Conservation (phyloP, 768 basidiomycete species). For the Scleroderma bovista region DNA sequence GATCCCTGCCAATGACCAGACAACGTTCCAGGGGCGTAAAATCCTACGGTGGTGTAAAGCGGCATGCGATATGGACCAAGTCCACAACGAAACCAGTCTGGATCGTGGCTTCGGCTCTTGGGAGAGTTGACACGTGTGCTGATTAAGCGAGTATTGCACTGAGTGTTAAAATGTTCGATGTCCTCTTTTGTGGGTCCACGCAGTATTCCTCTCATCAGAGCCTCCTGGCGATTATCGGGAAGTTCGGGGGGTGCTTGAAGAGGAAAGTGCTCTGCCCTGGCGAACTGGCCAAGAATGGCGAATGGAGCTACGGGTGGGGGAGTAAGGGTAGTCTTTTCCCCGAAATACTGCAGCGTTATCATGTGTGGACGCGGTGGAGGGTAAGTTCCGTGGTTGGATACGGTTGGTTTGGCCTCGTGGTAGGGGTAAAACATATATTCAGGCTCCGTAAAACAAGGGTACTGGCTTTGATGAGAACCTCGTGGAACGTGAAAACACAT, state of each 20-base stretch:
- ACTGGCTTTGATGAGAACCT: slow-evolving; percentile 14
- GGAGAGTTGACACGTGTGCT: slow-evolving; percentile 14
- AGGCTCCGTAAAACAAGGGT: slow-evolving; percentile 36
- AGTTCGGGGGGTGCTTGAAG: slow-evolving; percentile 38
- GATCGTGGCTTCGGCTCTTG: slow-evolving; percentile 28
- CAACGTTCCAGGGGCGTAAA: slow-evolving; percentile 40
- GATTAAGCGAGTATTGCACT: slow-evolving; percentile 38
- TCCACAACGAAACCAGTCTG: slow-evolving; percentile 22
- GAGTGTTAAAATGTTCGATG: slow-evolving; percentile 35
- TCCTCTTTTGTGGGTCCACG: slow-evolving; percentile 45
- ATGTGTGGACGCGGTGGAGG: slow-evolving; percentile 26
- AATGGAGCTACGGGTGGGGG: slow-evolving; percentile 42
- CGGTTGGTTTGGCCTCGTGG: slow-evolving; percentile 6
- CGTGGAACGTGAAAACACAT: neutral
- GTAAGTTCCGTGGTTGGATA: slow-evolving; percentile 22
- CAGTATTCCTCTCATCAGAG: slow-evolving; percentile 20
- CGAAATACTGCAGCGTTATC: slow-evolving; percentile 39
- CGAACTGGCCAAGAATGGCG: slow-evolving; percentile 45
- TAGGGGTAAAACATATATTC: slow-evolving; percentile 29
- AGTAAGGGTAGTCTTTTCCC: slow-evolving; percentile 26
- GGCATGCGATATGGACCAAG: slow-evolving; percentile 5
- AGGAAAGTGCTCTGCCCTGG: slow-evolving; percentile 31
- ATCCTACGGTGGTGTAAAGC: slow-evolving; percentile 4
- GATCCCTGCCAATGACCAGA: slow-evolving; percentile 48
- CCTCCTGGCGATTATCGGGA: slow-evolving; percentile 32